Evolutionary conservation across 2,329 filamentous ascomycete genomes (phyloP).

Genomic region (Neonectria sp.): DNA sequence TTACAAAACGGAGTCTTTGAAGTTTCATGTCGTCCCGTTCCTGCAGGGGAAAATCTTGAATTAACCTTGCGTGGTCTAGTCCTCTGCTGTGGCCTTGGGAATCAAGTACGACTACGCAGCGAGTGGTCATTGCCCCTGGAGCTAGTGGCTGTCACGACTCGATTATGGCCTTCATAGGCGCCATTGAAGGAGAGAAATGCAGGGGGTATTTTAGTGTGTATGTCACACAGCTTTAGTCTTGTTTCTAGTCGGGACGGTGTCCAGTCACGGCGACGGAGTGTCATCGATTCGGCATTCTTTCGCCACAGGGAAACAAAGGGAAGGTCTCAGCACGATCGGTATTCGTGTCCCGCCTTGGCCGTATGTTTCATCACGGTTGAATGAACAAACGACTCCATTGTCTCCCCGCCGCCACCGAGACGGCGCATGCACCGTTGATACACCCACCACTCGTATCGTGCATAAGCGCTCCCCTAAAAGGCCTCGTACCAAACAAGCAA

Average conservation of each 20-base stretch:
- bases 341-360: not conserved
- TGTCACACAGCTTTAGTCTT: not conserved
- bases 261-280: not conserved
- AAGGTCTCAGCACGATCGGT: not conserved
- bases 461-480: not conserved
- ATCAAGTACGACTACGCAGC: not conserved
- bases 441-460: not conserved
- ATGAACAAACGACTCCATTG: not conserved
- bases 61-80: not conserved
- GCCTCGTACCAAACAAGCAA: not conserved
- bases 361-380: not conserved
- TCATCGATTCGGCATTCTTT: not conserved
- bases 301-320: not conserved
- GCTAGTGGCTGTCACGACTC: not conserved
- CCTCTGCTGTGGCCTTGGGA: not conserved
- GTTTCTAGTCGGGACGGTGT: not conserved
- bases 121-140: not conserved
- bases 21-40: not conserved
- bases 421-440: not conserved
- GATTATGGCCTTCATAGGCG: not conserved
- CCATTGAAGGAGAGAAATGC: not conserved
- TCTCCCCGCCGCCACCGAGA: not conserved
- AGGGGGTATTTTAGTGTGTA: not conserved
- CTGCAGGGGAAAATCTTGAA: not conserved
- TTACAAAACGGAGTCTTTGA: not conserved